Evolutionary conservation across 495 filamentous ascomycete genomes (phyloP), one percentile per base, ranked within the genome.

Genomic region (Aspergillus ostianus): DNA sequence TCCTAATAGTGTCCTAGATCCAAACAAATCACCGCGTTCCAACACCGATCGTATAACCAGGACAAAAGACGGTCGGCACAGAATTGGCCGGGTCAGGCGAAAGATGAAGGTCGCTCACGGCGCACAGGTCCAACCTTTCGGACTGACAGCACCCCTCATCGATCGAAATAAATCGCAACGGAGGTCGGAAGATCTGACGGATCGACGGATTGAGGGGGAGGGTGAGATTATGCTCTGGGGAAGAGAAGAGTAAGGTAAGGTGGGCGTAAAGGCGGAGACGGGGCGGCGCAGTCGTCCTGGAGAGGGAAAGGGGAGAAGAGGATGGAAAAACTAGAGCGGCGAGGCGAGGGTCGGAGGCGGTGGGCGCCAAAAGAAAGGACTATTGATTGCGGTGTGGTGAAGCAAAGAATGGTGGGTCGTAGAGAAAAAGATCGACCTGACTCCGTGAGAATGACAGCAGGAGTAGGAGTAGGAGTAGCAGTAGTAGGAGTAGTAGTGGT

Each of bases 241-340:
- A 41, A 21, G 48, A 56, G 53, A 62, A 18, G 6, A 51, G 60
- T 32, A 48, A 55, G 53, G 60, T 51, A 23, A 50, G 62, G 30
- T 48, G 56, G 51, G 53, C 18, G 62, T 58, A 60, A 60, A 57
- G 53, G 51, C 50, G 57, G 51, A 60, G 60, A 45, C 55, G 60
- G n/a, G 20, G 21, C 21, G 21, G 21, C 17, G 50, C 50, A 29
- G 48, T 41, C 13, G 36, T 41, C 36, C 13, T 41, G 36, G 36
- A 12, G 17, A 21, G 53, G 19, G 53, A 58, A 26, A 45, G 51
- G 51, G 29, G 64, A 44, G 59, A 58, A 61, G 59, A 60, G 58
- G 59, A 59, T 55, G 60, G 53, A 58, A 62, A 66, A 56, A 46
- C 51, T 41, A 58, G 51, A 52, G 53, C 56, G 61, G 55, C 51